A percentile compares a stretch with the other conserved stretches of the same genome.
Evolutionary conservation across 495 filamentous ascomycete species (phyloP).

Genomic region (Lichina pygmaea): DNA sequence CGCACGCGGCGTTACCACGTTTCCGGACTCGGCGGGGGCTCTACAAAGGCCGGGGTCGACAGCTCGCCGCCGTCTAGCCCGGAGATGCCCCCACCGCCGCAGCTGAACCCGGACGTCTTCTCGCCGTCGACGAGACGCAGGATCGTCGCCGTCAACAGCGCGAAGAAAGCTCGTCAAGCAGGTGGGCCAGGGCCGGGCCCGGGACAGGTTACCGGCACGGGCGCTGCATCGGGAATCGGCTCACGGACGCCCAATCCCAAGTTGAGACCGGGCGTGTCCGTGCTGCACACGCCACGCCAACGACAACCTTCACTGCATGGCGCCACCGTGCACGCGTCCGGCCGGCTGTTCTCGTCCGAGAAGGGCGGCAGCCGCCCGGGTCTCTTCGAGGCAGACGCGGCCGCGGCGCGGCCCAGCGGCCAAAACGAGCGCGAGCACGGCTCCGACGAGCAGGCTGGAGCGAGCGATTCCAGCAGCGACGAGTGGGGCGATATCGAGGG

Average conservation of each 20-base stretch:
- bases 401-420: background rate
- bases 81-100: constrained; percentile 25
- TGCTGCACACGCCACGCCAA: background rate
- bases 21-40: background rate
- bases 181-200: too few species aligned
- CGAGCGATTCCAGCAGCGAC: constrained; percentile 29
- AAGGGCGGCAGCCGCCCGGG: too few species aligned
- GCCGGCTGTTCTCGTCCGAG: too few species aligned
- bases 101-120: constrained; percentile 66
- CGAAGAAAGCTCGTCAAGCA: background rate
- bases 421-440: constrained; percentile 11
- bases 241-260: background rate
- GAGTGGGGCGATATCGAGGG: constrained; percentile 32
- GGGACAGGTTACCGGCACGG: too few species aligned
- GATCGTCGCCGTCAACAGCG: background rate
- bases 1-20: constrained; percentile 8
- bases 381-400: too few species aligned
- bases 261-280: background rate
- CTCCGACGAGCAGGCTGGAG: constrained; percentile 23
- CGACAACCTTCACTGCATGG: background rate
- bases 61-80: background rate
- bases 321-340: too few species aligned
- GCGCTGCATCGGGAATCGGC: too few species aligned
- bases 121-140: constrained; percentile 27
- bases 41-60: background rate